Percentiles rank a stretch among this genome's conserved stretches.
These are phyloP conservation scores for Pseudisothecium myosuroides DNA, from an alignment of 225 moss, liverwort and hornwort species.

Conservation along the genomic window DNA sequence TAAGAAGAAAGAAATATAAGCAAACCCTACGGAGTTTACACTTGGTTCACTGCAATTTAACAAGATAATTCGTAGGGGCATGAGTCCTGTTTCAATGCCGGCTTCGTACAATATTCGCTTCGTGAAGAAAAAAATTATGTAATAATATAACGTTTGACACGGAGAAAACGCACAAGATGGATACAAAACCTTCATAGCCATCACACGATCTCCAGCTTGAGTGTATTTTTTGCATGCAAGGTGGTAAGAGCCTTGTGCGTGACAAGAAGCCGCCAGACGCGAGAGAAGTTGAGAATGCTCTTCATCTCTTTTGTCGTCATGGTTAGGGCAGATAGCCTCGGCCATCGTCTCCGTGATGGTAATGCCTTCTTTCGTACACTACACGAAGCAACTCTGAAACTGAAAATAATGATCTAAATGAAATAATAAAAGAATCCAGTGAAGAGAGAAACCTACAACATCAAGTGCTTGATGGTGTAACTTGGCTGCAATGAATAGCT, in stretches of 20 bases:
- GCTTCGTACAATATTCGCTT: neutral
- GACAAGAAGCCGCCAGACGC: constrained; percentile 67
- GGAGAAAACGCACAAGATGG: neutral
- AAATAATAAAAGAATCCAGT: neutral
- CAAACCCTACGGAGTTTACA: neutral
- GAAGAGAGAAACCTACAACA: constrained; percentile 29
- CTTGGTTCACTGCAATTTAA: neutral
- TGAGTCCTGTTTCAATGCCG: neutral
- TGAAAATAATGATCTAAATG: neutral
- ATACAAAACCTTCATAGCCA: constrained; percentile 81
- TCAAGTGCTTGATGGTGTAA: constrained; percentile 62
- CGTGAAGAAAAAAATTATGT: neutral
- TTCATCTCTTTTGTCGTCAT: constrained; percentile 45
- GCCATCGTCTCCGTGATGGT: constrained; percentile 82
- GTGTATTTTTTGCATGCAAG: constrained; percentile 94
- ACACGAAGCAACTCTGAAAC: neutral
- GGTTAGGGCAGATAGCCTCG: constrained; percentile 53
- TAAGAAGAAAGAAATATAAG: neutral
- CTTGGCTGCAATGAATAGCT: constrained; percentile 81
- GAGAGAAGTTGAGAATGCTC: constrained; percentile 42
- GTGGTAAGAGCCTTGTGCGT: constrained; percentile 87
- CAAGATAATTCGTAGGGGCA: neutral
- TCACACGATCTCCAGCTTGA: constrained; percentile 70
- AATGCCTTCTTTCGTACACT: constrained; percentile 76
- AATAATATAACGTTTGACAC: neutral